Conservation (phyloP, 495 filamentous ascomycete genomes). For the Zalerion maritima region DNA sequence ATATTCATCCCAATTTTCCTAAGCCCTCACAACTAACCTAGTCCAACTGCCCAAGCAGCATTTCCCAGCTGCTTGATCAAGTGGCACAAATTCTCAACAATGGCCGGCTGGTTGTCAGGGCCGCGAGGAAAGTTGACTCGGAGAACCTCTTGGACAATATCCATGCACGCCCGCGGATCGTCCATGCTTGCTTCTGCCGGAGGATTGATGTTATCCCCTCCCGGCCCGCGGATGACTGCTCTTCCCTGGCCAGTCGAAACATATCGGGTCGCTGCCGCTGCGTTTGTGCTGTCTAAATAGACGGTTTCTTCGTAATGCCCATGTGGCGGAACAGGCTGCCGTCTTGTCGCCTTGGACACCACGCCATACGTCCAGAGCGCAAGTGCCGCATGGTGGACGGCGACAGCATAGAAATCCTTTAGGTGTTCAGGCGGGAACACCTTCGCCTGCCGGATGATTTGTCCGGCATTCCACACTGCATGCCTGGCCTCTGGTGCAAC, state of each 20-base stretch:
- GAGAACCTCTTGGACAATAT: conserved; percentile 30
- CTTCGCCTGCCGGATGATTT: conserved; percentile 40
- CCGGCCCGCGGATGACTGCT: conserved; percentile 24
- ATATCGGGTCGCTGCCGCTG: conserved; percentile 28
- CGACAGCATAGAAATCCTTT: conserved; percentile 44
- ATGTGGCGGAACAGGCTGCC: conserved; percentile 3
- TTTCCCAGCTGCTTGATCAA: conserved; percentile 39
- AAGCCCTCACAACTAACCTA: too few species aligned
- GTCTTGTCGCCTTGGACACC: conserved; percentile 18
- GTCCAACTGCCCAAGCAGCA: conserved; percentile 20
- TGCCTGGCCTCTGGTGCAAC: conserved; percentile 32
- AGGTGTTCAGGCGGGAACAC: conserved; percentile 30
- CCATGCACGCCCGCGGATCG: conserved; percentile 32
- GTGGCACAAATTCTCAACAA: conserved; percentile 41
- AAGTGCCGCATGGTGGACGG: conserved; percentile 43
- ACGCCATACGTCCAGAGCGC: conserved; percentile 48
- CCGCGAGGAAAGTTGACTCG: conserved; percentile 26
- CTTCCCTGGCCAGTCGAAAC: conserved; percentile 29
- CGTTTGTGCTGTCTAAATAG: conserved; percentile 34
- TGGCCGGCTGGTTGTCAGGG: conserved; percentile 18
- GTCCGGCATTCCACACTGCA: conserved; percentile 49
- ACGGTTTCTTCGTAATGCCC: conserved; percentile 16
- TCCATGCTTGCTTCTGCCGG: conserved; percentile 15
- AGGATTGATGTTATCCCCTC: conserved; percentile 1
- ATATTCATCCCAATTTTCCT: too few species aligned